phyloP scores from a whole-genome alignment of 1,284 basidiomycete genomes.

The Puccinia triticina region DNA sequence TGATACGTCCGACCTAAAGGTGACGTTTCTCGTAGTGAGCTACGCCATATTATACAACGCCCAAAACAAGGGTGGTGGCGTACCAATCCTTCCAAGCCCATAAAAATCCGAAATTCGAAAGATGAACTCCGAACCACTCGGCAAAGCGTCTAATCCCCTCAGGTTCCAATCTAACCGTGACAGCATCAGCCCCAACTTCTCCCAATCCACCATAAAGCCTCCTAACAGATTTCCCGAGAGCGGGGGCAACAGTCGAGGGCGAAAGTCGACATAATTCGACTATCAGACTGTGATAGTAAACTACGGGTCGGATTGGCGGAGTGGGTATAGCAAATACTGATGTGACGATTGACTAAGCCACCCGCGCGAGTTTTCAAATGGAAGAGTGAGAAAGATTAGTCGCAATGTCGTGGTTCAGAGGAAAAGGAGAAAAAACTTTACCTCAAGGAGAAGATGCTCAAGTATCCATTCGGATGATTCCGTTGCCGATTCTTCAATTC shows the following conservation, averaged over 20 bases:
- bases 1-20: constrained; percentile 45
- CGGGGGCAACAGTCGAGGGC: constrained; percentile 87
- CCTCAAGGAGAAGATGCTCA: constrained; percentile 78
- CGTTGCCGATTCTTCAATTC: constrained; percentile 59
- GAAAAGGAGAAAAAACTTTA: constrained; percentile 58
- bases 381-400: neutral
- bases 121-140: constrained; percentile 94
- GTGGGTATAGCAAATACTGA: constrained; percentile 76
- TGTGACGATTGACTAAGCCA: constrained; percentile 69
- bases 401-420: neutral
- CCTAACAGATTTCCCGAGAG: constrained; percentile 91
- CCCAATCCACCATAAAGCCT: constrained; percentile 75
- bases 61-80: constrained; percentile 54
- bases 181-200: constrained; percentile 53
- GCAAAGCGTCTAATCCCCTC: constrained; percentile 79
- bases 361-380: neutral
- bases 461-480: constrained; percentile 65
- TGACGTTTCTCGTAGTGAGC: constrained; percentile 35
- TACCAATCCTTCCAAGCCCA: constrained; percentile 99
- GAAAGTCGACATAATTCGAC: constrained; percentile 92
- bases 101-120: constrained; percentile 96
- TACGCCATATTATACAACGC: constrained; percentile 42
- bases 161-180: constrained; percentile 68
- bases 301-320: constrained; percentile 70
- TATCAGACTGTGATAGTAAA: constrained; percentile 86